phyloP scores from a whole-genome alignment of 2,329 filamentous ascomycete genomes.

The Rutstroemia sp. region DNA sequence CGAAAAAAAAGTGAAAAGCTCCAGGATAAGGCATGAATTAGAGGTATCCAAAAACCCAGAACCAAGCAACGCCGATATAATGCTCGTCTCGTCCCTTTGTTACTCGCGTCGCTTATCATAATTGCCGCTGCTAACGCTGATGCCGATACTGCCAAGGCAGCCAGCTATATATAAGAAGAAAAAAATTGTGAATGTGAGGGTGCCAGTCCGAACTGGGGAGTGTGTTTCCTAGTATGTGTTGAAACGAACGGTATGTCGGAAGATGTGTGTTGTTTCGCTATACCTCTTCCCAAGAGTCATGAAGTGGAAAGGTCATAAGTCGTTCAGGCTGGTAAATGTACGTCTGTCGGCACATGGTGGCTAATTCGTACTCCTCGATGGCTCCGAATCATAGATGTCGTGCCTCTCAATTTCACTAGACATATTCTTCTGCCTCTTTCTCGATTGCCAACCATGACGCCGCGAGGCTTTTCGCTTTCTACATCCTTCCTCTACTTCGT shows the following conservation, averaged over 20 bases:
- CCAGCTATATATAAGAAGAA: conserved; percentile 1
- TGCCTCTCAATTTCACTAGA: too few relatives aligned
- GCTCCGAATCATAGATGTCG: too few relatives aligned
- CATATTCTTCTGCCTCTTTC: conserved; percentile 2
- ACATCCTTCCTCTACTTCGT: conserved; percentile 5
- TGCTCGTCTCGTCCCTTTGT: conserved; percentile 8
- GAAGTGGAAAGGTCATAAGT: conserved; percentile 3
- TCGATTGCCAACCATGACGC: conserved; percentile 3
- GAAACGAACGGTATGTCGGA: neutral
- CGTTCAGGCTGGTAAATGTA: too few relatives aligned
- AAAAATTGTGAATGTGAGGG: neutral
- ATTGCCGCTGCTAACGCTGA: conserved; percentile 1
- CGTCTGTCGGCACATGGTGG: too few relatives aligned
- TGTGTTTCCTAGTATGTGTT: neutral
- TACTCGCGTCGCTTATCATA: conserved; percentile 3
- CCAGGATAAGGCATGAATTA: conserved; percentile 8
- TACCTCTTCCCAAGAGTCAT: conserved; percentile 4
- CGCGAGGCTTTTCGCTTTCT: conserved; percentile 5
- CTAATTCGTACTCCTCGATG: too few relatives aligned
- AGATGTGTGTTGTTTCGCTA: neutral
- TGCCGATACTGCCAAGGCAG: conserved; percentile 1
- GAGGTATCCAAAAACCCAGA: conserved; percentile 5
- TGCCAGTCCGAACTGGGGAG: conserved; percentile 1
- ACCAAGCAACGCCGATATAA: conserved; percentile 7
- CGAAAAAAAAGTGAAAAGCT: conserved; percentile 1